A percentile compares a stretch with the other conserved stretches of the same genome.
Conservation (phyloP, 257 asterid species). For the Salvia miltiorrhiza region DNA sequence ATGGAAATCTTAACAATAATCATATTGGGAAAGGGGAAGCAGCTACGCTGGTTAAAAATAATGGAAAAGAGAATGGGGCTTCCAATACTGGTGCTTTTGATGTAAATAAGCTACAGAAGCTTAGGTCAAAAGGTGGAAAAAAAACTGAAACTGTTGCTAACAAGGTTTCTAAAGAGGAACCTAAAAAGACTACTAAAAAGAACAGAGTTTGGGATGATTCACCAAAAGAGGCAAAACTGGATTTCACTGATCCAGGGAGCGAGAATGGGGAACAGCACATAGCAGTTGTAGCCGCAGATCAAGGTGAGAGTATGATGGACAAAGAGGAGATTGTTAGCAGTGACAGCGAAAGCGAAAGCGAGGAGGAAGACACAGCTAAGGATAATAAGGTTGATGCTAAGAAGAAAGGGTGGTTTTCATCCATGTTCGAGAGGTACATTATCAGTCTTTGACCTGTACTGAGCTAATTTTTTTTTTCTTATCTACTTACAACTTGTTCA, state of each 20-base stretch:
- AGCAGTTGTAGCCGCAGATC: conserved; percentile 52
- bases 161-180: conserved; percentile 68
- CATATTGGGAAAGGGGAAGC: conserved; percentile 38
- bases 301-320: conserved; percentile 98
- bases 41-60: conserved; percentile 29
- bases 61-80: conserved; percentile 65
- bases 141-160: conserved; percentile 47
- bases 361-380: conserved; percentile 49
- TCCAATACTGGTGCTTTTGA: conserved; percentile 73
- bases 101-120: conserved; percentile 81
- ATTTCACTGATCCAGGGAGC: conserved; percentile 72
- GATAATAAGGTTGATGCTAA: conserved; percentile 45
- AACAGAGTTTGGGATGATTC: conserved; percentile 86
- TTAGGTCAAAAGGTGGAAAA: conserved; percentile 69
- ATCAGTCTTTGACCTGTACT: neutral
- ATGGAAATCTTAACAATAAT: conserved; percentile 46
- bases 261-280: conserved; percentile 67
- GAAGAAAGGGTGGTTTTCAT: conserved; percentile 93
- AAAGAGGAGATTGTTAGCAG: conserved; percentile 79
- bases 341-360: conserved; percentile 74
- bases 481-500: neutral
- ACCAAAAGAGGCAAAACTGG: conserved; percentile 64
- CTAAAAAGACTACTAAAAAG: conserved; percentile 59
- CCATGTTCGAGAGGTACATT: conserved; percentile 86
- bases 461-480: neutral